phyloP scores from a whole-genome alignment of 78 protist species.

The Dictyostelium discoideum region DNA sequence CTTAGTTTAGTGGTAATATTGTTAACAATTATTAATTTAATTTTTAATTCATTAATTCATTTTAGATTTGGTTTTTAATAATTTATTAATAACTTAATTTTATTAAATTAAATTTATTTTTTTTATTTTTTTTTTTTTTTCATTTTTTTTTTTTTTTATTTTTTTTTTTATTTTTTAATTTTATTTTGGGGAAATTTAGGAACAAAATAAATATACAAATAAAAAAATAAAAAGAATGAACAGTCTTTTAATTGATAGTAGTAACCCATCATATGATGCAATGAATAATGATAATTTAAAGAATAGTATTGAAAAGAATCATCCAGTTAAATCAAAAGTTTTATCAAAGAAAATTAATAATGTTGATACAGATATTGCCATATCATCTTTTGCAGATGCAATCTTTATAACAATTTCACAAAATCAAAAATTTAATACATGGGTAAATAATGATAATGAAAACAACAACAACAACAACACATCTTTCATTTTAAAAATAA shows the following conservation, averaged over 20 bases:
- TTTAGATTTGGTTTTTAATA: too few species aligned
- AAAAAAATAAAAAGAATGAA: not conserved
- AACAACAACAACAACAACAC: not conserved
- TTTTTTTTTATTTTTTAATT: not conserved
- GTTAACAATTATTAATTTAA: too few species aligned
- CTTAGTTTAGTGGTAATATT: too few species aligned
- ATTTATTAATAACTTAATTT: too few species aligned
- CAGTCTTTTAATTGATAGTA: conserved; percentile 7
- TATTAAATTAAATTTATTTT: too few species aligned
- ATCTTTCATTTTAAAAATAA: too few species aligned
- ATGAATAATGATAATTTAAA: not conserved
- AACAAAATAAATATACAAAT: not conserved
- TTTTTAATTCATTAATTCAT: too few species aligned
- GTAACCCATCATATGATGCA: not conserved
- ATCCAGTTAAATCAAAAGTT: conserved; percentile 32
- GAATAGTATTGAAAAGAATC: conserved; percentile 6
- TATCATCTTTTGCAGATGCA: conserved; percentile 17
- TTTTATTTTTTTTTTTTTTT: too few species aligned
- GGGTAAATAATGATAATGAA: conserved; percentile 20
- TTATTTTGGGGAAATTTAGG: not conserved
- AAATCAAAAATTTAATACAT: conserved; percentile 48
- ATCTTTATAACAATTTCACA: conserved; percentile 46
- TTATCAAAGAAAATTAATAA: conserved; percentile 19
- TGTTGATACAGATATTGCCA: conserved; percentile 35
- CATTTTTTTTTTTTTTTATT: not conserved